A percentile compares a stretch with the other conserved stretches of the same genome.
Conservation (phyloP, 805 yeast genomes). For the Kluyveromyces lactis region DNA sequence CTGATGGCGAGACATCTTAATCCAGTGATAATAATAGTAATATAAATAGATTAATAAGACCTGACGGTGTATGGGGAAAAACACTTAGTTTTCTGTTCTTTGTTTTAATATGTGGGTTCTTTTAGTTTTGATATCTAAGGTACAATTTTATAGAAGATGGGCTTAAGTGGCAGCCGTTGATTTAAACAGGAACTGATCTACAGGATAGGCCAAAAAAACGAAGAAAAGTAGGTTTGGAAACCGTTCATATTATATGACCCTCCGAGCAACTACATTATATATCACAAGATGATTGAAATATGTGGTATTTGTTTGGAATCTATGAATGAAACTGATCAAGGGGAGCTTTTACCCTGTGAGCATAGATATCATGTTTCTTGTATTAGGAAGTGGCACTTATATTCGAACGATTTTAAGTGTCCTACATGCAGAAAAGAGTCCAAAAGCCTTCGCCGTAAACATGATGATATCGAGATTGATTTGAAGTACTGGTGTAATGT, state of each 20-base stretch:
- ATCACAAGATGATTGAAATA: constrained; percentile 10
- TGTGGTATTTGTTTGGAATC: constrained; percentile 58
- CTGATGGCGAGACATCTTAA: constrained; percentile 78
- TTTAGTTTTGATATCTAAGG: too few species aligned
- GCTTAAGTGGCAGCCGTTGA: neutral
- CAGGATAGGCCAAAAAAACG: too few species aligned
- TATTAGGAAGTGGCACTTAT: constrained; percentile 43
- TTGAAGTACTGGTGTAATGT: constrained; percentile 4
- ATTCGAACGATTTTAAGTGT: constrained; percentile 19
- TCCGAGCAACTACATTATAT: too few species aligned
- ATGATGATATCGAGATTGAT: constrained; percentile 7
- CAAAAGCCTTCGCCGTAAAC: constrained; percentile 4
- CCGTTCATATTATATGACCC: too few species aligned
- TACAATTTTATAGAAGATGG: too few species aligned
- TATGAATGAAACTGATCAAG: constrained; percentile 20
- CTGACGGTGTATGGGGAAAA: too few species aligned
- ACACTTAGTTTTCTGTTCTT: too few species aligned
- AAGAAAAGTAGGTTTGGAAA: too few species aligned
- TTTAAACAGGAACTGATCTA: neutral
- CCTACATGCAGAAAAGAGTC: constrained; percentile 24
- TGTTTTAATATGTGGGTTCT: neutral
- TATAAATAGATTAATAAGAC: neutral
- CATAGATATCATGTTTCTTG: constrained; percentile 54
- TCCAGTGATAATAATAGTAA: too few species aligned
- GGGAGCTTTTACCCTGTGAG: constrained; percentile 37